A percentile compares a stretch with the other conserved stretches of the same genome.
phyloP scores from a whole-genome alignment of 768 basidiomycete genomes.

The Phaffia australis region DNA sequence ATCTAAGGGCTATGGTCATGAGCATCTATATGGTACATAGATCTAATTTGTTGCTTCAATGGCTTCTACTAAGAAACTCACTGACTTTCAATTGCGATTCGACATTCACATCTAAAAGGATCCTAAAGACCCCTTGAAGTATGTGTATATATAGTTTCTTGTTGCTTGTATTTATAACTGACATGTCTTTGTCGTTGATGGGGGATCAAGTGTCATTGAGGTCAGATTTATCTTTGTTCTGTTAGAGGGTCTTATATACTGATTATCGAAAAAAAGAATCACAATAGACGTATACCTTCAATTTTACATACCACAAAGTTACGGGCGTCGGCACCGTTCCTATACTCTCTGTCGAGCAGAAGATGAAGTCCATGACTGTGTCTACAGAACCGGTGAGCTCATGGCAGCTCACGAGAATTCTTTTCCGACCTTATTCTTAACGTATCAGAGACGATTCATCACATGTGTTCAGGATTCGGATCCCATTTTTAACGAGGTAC shows the following conservation, averaged over 20 bases:
- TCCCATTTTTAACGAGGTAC: not conserved
- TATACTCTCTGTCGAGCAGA: conserved; percentile 6
- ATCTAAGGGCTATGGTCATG: conserved; percentile 10
- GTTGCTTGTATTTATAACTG: not conserved
- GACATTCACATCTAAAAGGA: not conserved
- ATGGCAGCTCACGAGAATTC: not conserved
- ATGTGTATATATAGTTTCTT: not conserved
- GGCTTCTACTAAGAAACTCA: not conserved
- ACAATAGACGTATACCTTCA: conserved; percentile 18
- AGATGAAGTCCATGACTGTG: conserved; percentile 5
- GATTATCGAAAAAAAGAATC: not conserved
- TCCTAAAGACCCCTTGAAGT: conserved; percentile 14
- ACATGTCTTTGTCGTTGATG: not conserved
- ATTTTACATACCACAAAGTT: conserved; percentile 17
- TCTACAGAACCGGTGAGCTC: not conserved
- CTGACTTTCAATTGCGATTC: not conserved
- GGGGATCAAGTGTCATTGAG: conserved; percentile 6
- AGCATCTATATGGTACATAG: conserved; percentile 10
- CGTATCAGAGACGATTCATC: not conserved
- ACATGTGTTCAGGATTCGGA: not conserved
- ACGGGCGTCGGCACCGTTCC: conserved; percentile 5
- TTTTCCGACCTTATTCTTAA: no score
- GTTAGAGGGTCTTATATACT: not conserved
- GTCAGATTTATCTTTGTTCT: not conserved
- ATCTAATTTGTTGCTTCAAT: not conserved